Base-by-base conservation (phyloP, 495 filamentous ascomycete genomes). In the Penicillium atrosanguineum region DNA sequence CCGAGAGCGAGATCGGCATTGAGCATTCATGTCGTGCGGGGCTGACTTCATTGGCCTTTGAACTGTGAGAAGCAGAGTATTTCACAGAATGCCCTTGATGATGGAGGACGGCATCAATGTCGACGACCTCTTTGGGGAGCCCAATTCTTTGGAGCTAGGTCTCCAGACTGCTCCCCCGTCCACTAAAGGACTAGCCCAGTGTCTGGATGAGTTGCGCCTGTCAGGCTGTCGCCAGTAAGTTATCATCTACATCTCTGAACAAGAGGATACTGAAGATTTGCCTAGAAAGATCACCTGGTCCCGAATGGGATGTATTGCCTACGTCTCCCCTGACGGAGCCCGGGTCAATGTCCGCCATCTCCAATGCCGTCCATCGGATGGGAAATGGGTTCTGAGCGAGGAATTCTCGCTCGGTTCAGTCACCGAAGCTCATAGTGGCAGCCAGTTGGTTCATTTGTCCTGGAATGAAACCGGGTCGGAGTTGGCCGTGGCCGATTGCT, bases 251-350 rank as follows among this genome's bases (percentile, higher is more conserved):
- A 38, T 12, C 36, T 36, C 21, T 15, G 8, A 11, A 8, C 18
- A 14, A 21, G 8, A 1, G 16, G 21, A 41, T 41, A 49, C 46
- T 61, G 42, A 63, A 50, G 25, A 18, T 19, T 12, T 6, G 7
- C 3, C 48, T 60, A 96, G 91, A 59, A 86, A 81, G 55, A 80
- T 97, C 48, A 86, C 87, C 44, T 97, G 95, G 95, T 96, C 94
- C 16, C 89, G 86, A 51, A 76, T 84, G 63, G 94, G 94, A 50
- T 90, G 85, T 60, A 88, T 97, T 66, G 93, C 93, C 26, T 85
- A 85, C 50, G 87, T 97, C 59, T 80, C 85, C 20, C 69, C 80
- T n/a, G 83, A 89, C 67, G 86, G 87, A 20, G 77, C 77, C 20
- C 76, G 75, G 6, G 74, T 97, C 28, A 82, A 85, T 53, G 72